Percentiles rank a stretch among this genome's conserved stretches.
Evolutionary conservation across 768 basidiomycete genomes (phyloP).

Genomic region (Stropharia rugosoannulata): DNA sequence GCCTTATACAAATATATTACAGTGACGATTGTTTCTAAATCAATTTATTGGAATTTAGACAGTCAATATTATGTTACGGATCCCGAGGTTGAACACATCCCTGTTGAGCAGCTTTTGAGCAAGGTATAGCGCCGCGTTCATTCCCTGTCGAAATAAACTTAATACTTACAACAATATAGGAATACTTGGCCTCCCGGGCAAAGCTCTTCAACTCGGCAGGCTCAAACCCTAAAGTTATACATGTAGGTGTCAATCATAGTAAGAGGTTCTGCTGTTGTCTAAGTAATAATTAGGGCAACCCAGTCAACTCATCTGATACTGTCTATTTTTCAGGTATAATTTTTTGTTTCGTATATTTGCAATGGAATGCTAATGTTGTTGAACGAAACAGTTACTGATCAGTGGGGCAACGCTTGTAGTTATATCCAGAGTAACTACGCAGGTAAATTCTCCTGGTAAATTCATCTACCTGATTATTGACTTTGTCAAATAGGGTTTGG

Average conservation of each 20-base stretch:
- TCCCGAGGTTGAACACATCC: constrained; percentile 74
- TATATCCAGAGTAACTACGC: constrained; percentile 88
- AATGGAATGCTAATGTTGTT: neutral
- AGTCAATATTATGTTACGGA: constrained; percentile 92
- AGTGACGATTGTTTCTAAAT: neutral
- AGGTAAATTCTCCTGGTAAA: constrained; percentile 42
- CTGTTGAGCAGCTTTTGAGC: constrained; percentile 81
- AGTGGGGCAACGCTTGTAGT: constrained; percentile 90
- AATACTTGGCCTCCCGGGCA: constrained; percentile 81
- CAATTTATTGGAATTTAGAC: constrained; percentile 41
- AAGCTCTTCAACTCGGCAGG: constrained; percentile 71
- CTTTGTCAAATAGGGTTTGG: constrained; percentile 66
- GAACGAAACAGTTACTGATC: constrained; percentile 58
- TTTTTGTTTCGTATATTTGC: neutral
- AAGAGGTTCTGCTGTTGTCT: neutral
- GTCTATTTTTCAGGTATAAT: constrained; percentile 83
- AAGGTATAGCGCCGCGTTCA: constrained; percentile 45
- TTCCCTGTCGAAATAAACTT: neutral
- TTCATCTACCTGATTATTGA: neutral
- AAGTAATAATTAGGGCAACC: constrained; percentile 58
- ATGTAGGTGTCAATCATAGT: constrained; percentile 35
- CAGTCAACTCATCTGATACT: constrained; percentile 85
- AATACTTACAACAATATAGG: constrained; percentile 41
- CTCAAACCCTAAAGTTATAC: constrained; percentile 57
- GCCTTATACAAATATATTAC: constrained; percentile 13